Percentiles rank a stretch among this genome's conserved stretches.
Evolutionary conservation across 192 early-diverging fungal genomes (phyloP).

Genomic region (Backusella macrospora): DNA sequence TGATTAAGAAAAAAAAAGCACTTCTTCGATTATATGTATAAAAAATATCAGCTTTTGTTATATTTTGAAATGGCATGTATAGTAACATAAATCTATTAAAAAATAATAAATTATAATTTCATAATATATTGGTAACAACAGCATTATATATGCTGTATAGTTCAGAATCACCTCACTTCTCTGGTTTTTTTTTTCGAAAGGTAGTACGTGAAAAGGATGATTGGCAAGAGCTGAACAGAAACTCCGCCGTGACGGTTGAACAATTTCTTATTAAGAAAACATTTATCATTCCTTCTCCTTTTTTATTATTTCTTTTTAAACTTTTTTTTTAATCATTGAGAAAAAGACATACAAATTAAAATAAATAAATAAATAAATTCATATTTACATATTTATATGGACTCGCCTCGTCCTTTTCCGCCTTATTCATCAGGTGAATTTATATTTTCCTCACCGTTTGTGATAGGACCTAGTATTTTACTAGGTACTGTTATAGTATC

Average conservation of each 20-base stretch:
- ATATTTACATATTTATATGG: neutral
- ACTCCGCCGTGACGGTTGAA: constrained; percentile 1
- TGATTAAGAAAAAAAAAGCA: too few species aligned
- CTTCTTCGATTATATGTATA: too few species aligned
- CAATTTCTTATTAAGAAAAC: neutral
- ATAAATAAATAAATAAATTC: too few species aligned
- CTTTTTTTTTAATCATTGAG: neutral
- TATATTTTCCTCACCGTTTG: constrained; percentile 28
- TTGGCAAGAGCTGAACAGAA: neutral
- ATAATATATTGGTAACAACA: too few species aligned
- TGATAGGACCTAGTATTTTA: constrained; percentile 24
- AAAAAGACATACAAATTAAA: neutral
- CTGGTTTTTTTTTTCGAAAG: neutral
- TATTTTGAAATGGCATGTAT: too few species aligned
- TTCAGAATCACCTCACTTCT: neutral
- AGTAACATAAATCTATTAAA: too few species aligned
- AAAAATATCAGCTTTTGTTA: too few species aligned
- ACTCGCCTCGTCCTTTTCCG: constrained; percentile 16
- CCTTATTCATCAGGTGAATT: constrained; percentile 33
- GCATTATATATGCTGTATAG: too few species aligned
- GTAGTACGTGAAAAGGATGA: neutral
- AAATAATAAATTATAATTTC: too few species aligned
- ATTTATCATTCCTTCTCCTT: neutral
- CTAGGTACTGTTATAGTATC: constrained; percentile 24
- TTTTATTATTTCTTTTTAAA: neutral